Base-by-base conservation (phyloP, 306 rosid species). In the Quercus glauca region DNA sequence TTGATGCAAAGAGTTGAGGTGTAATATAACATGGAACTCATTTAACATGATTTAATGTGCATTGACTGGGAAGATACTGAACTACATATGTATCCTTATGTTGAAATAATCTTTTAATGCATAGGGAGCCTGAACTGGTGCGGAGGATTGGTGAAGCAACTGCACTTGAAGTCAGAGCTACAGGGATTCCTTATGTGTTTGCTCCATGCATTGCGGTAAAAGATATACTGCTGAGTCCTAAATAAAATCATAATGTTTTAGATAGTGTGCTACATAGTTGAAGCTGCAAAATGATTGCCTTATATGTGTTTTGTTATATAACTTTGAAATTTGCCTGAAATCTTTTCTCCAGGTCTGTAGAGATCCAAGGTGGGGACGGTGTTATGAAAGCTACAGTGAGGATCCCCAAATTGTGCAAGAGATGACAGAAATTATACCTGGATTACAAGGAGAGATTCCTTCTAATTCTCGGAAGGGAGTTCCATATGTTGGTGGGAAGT, bases 351-450 rank as follows among this genome's bases (percentile, higher is more conserved):
- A 95, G 98, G 97, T 95, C 29, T 95, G 99, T 78, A 91, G 99
- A 83, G 99, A 95, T 88, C 99, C 99, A 29, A 90, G 99, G 85
- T 95, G 99, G 99, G 99, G 99, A 61, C 82, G 99, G 59, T 95
- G 99, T 87, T 95, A 95, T 41, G 99, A 95, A 86, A 95, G 99
- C 91, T 95, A 95, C 74, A 95, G 99, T 4, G 99, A 95, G 85
- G 98, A 95, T 82, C 90, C 83, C 81, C 84, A 79, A 81, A 83
- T 95, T 77, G 98, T 95, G 78, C 84, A 85, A 86, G 86, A 87
- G 73, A 95, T 95, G 98, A 95, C 99, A 0, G 88, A 73, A 61
- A 91, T 95, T 81, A 90, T 95, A 76, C 87, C 85, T 82, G 99
- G 99, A 56, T 88, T 93, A 70, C 99, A 95, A 83, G 99, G 99